phyloP scores from a whole-genome alignment of 306 rosid genomes.

The Trifolium pratense region DNA sequence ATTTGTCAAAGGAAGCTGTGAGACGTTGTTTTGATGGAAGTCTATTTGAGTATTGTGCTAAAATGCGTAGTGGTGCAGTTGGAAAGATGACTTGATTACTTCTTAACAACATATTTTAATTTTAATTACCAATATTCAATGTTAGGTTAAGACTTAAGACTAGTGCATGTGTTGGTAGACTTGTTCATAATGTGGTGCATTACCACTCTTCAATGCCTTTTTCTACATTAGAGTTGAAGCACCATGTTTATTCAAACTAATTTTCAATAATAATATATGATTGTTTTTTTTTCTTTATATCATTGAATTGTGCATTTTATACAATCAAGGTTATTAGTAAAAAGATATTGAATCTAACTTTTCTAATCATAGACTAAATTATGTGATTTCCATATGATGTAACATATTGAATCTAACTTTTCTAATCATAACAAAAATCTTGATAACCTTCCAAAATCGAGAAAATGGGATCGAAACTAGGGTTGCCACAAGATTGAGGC shows the following conservation, averaged over 20 bases:
- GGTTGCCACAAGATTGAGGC: too few species aligned
- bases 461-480: too few species aligned
- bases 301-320: not conserved
- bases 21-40: conserved; percentile 87
- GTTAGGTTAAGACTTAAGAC: not conserved
- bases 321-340: not conserved
- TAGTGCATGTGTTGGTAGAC: not conserved
- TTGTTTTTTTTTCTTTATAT: not conserved
- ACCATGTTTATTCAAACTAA: not conserved
- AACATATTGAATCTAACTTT: too few species aligned
- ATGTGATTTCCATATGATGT: too few species aligned
- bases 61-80: conserved; percentile 49
- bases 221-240: not conserved
- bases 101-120: not conserved
- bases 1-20: conserved; percentile 77
- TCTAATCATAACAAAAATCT: too few species aligned
- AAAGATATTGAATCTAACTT: too few species aligned
- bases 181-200: not conserved
- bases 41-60: conserved; percentile 76
- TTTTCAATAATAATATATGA: not conserved
- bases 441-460: too few species aligned
- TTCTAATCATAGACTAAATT: too few species aligned
- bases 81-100: conserved; percentile 53
- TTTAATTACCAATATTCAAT: not conserved
- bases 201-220: not conserved